Conservation (phyloP, 129 eudicot species). For the Tanacetum coccineum region DNA sequence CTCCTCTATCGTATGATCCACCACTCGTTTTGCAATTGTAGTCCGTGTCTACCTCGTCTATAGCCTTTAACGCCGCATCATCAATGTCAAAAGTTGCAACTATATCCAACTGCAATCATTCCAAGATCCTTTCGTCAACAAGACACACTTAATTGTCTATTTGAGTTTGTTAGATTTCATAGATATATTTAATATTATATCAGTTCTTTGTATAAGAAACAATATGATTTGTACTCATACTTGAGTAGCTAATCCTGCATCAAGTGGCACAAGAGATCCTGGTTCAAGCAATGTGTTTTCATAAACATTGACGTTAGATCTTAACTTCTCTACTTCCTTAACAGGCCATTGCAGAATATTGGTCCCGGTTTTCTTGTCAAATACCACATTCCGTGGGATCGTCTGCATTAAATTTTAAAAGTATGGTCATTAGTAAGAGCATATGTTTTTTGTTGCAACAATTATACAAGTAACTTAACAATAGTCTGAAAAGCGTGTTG, state of each 20-base stretch:
- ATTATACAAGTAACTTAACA: not conserved
- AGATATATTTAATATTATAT: too few species aligned
- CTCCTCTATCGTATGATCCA: slow-evolving; percentile 51
- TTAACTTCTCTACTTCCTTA: slow-evolving; percentile 52
- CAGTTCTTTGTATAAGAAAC: not conserved
- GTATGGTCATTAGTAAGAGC: too few species aligned
- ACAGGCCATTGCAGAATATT: slow-evolving; percentile 79
- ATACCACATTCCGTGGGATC: slow-evolving; percentile 61
- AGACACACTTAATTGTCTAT: not conserved
- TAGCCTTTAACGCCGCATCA: slow-evolving; percentile 25
- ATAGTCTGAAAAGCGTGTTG: not conserved
- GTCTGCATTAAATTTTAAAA: slow-evolving; percentile 24
- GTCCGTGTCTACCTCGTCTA: slow-evolving; percentile 32
- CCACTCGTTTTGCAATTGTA: slow-evolving; percentile 56
- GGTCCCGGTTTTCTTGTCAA: slow-evolving; percentile 49
- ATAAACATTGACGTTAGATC: slow-evolving; percentile 25
- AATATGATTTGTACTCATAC: slow-evolving; percentile 10
- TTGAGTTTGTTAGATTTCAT: not conserved
- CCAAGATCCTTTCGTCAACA: not conserved
- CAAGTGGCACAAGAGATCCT: slow-evolving; percentile 57
- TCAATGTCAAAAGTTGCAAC: slow-evolving; percentile 47
- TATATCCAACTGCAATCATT: slow-evolving; percentile 51
- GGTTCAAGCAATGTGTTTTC: slow-evolving; percentile 41
- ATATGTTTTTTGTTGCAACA: not conserved
- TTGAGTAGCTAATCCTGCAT: slow-evolving; percentile 47